Percentiles rank a stretch among this genome's conserved stretches.
These are phyloP conservation scores for Allomyces macrogynus DNA, from an alignment of 192 early-diverging fungal genomes.

Conservation along the genomic window DNA sequence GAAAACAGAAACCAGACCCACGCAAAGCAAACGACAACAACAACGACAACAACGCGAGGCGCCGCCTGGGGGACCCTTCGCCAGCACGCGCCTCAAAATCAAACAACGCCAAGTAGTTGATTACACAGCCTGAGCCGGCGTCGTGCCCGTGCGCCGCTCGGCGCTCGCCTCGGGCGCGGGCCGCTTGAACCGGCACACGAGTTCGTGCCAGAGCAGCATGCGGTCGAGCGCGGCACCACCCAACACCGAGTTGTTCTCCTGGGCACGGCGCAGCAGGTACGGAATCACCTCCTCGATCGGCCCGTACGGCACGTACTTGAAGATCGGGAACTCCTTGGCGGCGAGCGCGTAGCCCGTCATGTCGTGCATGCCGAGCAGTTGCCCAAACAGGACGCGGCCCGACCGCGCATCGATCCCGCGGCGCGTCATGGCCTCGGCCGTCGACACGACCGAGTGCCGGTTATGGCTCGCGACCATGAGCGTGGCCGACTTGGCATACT, in stretches of 20 bases:
- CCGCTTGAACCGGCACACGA: background rate
- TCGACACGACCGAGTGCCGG: slow-evolving; percentile 44
- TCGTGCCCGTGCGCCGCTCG: no score
- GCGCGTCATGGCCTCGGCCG: slow-evolving; percentile 37
- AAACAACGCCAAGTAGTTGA: no score
- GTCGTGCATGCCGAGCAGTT: slow-evolving; percentile 90
- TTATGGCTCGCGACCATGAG: slow-evolving; percentile 88
- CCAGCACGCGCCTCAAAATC: no score
- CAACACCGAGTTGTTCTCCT: slow-evolving; percentile 76
- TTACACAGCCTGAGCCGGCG: no score
- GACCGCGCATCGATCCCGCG: slow-evolving; percentile 25
- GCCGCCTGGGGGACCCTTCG: no score
- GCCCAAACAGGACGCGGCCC: slow-evolving; percentile 69
- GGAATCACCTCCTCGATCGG: slow-evolving; percentile 76
- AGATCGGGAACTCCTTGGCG: slow-evolving; percentile 48
- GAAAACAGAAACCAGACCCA: no score
- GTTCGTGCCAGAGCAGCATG: background rate
- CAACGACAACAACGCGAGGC: no score
- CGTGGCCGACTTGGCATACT: slow-evolving; percentile 22
- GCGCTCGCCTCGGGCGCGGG: no score
- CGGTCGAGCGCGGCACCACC: slow-evolving; percentile 13
- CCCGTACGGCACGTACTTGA: slow-evolving; percentile 90
- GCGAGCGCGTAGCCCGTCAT: slow-evolving; percentile 64
- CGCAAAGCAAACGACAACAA: no score
- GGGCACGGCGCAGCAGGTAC: slow-evolving; percentile 76